Base-by-base conservation (phyloP, 768 basidiomycete genomes). In the Tubosaeta brunneosetosa region DNA sequence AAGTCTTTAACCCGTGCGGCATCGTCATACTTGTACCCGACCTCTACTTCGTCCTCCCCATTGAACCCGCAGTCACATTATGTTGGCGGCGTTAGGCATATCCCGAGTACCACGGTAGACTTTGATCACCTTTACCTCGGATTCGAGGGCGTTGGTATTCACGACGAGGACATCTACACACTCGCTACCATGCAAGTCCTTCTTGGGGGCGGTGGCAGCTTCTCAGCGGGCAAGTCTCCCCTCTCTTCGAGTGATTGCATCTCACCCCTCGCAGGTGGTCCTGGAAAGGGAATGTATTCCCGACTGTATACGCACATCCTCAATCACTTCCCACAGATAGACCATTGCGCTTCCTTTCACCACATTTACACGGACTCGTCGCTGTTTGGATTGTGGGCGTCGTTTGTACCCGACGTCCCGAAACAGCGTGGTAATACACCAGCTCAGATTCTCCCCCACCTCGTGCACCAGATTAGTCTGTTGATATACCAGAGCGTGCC, bases 261-360 rank as follows among this genome's bases (percentile, higher is more conserved):
- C 55, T 50, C 49, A 59, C 48, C 34, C 46, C 47, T 22, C 7
- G 3, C 61, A 80, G 93, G 95, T 57, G 95, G 95, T 4, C 95
- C 95, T 3, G 95, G 95, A 14, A 98, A 98, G 74, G 95, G 95
- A 61, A 98, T 98, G 95, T 98, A 97, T 77, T 93, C 94, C 32
- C 86, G 95, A 25, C 73, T 97, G 27, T 97, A 98, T 74, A 95
- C 93, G 10, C 85, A 93, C 66, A 92, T 98, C 62, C 84, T 98
- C 52, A 97, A 98, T 68, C 88, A 91, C 64, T 91, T 93, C 74
- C 82, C 92, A 47, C 85, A 91, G 64, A 81, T 98, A 62, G 95
- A 98, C 69, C 91, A 94, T 69, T 97, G 94, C 68, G 86, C 90
- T 9, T 87, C 91, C 17, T 97, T 97, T 85, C 94, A 98, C 67